These are phyloP conservation scores for Chalaropsis ovoidea DNA, from an alignment of 2,329 filamentous ascomycete species.

Conservation along the genomic window DNA sequence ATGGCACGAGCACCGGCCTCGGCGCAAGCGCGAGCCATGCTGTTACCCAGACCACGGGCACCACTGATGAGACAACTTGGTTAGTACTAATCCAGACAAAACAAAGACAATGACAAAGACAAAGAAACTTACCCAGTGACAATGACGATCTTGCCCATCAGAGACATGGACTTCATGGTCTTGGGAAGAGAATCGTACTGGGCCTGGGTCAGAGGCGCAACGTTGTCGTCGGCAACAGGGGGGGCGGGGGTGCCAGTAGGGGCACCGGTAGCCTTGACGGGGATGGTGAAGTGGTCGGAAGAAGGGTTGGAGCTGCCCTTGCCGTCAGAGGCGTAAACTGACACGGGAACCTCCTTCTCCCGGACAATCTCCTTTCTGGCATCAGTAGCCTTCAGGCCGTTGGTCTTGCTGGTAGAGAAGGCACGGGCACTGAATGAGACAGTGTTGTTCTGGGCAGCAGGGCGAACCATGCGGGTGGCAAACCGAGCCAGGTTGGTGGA, in stretches of 20 bases:
- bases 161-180: constrained; percentile 58
- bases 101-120: background rate
- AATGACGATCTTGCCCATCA: constrained; percentile 61
- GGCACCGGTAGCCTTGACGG: constrained; percentile 40
- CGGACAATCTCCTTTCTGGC: constrained; percentile 44
- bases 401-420: constrained; percentile 21
- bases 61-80: constrained; percentile 41
- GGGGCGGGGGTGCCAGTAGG: constrained; percentile 36
- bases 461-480: constrained; percentile 29
- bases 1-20: constrained; percentile 66
- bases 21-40: constrained; percentile 67
- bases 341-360: constrained; percentile 49
- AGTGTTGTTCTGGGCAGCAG: constrained; percentile 34
- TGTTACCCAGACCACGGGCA: constrained; percentile 65
- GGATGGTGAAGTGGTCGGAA: constrained; percentile 47
- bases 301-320: constrained; percentile 36
- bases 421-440: constrained; percentile 17
- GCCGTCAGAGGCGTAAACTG: constrained; percentile 41
- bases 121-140: constrained; percentile 52
- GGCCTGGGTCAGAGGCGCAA: constrained; percentile 44
- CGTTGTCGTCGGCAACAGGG: constrained; percentile 38
- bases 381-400: constrained; percentile 28
- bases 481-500: constrained; percentile 29
- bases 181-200: constrained; percentile 49
- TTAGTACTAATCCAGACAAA: constrained; percentile 1